Evolutionary conservation across 1,139 yeast genomes (phyloP), one percentile per base, ranked within the genome.

Genomic region (Geotrichum carabidarum): DNA sequence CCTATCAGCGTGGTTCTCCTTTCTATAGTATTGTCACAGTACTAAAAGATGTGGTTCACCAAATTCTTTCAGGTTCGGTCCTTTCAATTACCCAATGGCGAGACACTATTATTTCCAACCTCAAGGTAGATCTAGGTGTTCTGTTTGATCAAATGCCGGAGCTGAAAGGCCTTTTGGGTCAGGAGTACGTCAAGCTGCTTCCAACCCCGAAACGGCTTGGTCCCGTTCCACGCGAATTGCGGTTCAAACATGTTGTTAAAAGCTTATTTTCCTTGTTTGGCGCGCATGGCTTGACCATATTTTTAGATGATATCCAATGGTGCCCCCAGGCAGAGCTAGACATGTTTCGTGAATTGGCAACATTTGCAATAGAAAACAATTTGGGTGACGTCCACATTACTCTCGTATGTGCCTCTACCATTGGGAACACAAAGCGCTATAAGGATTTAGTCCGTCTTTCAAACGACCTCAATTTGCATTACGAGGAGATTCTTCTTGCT

Each of bases 221-320:
- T 2, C 65, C 66, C 1, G 64, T 64, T 2, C 68, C 66, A 15
- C 61, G 66, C n/a, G 83, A 79, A 57, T 59, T 78, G 51, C 69
- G 75, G 55, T 73, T 77, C 60, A 71, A 78, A 56, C 75, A 73
- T 55, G 71, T 77, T 15, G 69, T 80, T 53, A 78, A 78, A 57
- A 64, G 72, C 11, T 63, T 80, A 41, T 75, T 74, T 55, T 71
- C 74, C 31, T 62, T 79, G 8, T 70, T 79, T 54, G 77, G 78
- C 4, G 63, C 66, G 17, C 73, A 71, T 27, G 81, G 80, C 0
- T 64, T 79, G 51, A 78, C 81, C 0, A 63, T 79, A 1, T 72
- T 77, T 52, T 66, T 78, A 42, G 83, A 79, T 60, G 81, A 79
- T 63, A 64, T 77, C 35, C 81, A 79, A 53, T 76, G 77, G 75